These are phyloP conservation scores for Rhexocercosporidium sp. DNA, from an alignment of 2,329 filamentous ascomycete species.

Conservation along the genomic window DNA sequence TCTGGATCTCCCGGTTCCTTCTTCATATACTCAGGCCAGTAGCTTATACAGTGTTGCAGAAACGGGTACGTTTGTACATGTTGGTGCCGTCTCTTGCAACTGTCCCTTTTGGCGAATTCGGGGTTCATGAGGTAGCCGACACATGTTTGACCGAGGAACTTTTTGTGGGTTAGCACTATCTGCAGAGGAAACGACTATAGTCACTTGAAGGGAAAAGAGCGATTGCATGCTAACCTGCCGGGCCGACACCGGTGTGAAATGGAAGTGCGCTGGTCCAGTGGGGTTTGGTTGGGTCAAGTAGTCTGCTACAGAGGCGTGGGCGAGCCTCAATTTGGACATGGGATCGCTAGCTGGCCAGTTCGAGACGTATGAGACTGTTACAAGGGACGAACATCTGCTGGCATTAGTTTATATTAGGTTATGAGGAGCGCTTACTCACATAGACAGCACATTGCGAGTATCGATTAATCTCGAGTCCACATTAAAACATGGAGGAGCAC, in stretches of 20 bases:
- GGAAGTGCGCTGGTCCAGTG: slow-evolving; percentile 17
- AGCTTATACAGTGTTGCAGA: slow-evolving; percentile 21
- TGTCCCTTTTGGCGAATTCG: slow-evolving; percentile 19
- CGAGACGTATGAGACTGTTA: slow-evolving; percentile 18
- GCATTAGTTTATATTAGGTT: background rate
- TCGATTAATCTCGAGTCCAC: slow-evolving; percentile 43
- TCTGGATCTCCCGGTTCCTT: slow-evolving; percentile 1
- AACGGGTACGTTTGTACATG: slow-evolving; percentile 17
- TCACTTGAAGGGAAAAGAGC: background rate
- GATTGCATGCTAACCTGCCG: slow-evolving; percentile 4
- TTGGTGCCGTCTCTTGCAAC: background rate
- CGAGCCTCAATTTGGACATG: slow-evolving; percentile 22
- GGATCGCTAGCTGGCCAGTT: background rate
- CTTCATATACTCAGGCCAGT: slow-evolving; percentile 15
- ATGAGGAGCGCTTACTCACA: background rate
- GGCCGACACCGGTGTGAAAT: slow-evolving; percentile 24
- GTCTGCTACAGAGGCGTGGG: slow-evolving; percentile 34
- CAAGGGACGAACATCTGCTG: slow-evolving; percentile 28
- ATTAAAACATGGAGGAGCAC: slow-evolving; percentile 38
- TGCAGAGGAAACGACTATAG: background rate
- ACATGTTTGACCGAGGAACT: slow-evolving; percentile 27
- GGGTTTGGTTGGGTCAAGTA: slow-evolving; percentile 27
- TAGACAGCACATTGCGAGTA: slow-evolving; percentile 34
- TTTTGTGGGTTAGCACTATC: background rate
- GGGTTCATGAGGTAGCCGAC: slow-evolving; percentile 29